Conservation (phyloP, 768 basidiomycete genomes). For the Russula griseocarnosa region DNA sequence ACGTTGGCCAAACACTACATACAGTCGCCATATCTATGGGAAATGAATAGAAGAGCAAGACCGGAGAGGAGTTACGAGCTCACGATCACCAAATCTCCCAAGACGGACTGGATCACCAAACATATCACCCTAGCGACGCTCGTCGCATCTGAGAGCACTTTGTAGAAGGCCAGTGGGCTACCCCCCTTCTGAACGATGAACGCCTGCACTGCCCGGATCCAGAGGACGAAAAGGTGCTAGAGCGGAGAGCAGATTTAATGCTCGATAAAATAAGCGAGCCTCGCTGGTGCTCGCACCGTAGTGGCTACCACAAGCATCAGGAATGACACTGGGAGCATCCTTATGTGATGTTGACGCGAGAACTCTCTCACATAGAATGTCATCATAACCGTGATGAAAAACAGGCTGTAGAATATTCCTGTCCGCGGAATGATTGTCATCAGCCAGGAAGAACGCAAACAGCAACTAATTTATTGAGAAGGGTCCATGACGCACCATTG, state of each 20-base stretch:
- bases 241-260: not conserved
- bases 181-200: slow-evolving; percentile 5
- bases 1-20: slow-evolving; percentile 5
- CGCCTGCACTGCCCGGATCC: slow-evolving; percentile 1
- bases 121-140: not conserved
- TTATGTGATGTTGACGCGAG: slow-evolving; percentile 6
- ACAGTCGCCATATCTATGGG: slow-evolving; percentile 18
- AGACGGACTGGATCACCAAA: not conserved
- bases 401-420: slow-evolving; percentile 13
- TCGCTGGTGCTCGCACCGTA: not conserved
- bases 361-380: not conserved
- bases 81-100: not conserved
- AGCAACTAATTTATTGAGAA: not conserved
- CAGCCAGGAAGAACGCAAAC: not conserved
- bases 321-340: slow-evolving; percentile 3
- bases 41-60: not conserved
- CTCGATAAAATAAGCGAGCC: not conserved
- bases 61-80: not conserved
- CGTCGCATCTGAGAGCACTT: not conserved
- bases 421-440: not conserved
- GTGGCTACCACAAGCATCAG: slow-evolving; percentile 14
- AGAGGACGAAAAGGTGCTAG: slow-evolving; percentile 12
- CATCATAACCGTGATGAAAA: slow-evolving; percentile 5
- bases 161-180: slow-evolving; percentile 3
- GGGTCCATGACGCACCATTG: slow-evolving; percentile 2